Evolutionary conservation across 257 asterid genomes (phyloP), one percentile per base, ranked within the genome.

Genomic region (Rehmannia glutinosa): DNA sequence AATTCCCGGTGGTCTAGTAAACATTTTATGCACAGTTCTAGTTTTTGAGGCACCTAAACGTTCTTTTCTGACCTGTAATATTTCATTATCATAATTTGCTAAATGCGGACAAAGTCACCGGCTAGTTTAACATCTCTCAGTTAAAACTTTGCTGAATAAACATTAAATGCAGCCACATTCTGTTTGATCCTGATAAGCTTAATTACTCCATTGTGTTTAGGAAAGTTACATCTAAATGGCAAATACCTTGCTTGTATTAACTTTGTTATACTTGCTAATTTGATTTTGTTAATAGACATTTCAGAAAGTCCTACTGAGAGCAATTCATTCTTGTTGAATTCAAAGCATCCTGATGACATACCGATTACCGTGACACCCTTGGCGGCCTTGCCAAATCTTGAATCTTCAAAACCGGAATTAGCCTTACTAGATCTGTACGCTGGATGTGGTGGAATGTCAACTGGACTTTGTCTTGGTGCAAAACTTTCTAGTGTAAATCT

Each of bases 381-480:
- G 71, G 74, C 71, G 67, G 74, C 52, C 54, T 70, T 73, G 41
- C 70, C 86, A 36, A 50, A 70, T 43, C 38, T 68, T 52, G 86
- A 82, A 49, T 72, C 97, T 52, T 56, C 50, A 9, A 78, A 80
- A 70, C 75, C 55, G 39, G 91, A 86, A 64, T 77, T 86, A 68
- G 49, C 89, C 45, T 51, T 89, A 59, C 80, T 92, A 52, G 98
- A 92, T 77, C 77, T 92, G 21, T 92, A 81, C 75, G 73, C 96
- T 42, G 98, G 98, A 46, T 92, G 98, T 75, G 98, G 98, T 57
- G 98, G 98, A 72, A 92, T 92, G 98, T 92, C 98, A 15, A 92
- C 94, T 61, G 98, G 98, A 73, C 74, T 92, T 73, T 83, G 92
- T 75, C 51, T 87, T 57, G 98, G 98, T 53, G 96, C 97, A 66